Evolutionary conservation across 202 grass and related monocot genomes (phyloP).

Genomic region (Zoysia matrella): DNA sequence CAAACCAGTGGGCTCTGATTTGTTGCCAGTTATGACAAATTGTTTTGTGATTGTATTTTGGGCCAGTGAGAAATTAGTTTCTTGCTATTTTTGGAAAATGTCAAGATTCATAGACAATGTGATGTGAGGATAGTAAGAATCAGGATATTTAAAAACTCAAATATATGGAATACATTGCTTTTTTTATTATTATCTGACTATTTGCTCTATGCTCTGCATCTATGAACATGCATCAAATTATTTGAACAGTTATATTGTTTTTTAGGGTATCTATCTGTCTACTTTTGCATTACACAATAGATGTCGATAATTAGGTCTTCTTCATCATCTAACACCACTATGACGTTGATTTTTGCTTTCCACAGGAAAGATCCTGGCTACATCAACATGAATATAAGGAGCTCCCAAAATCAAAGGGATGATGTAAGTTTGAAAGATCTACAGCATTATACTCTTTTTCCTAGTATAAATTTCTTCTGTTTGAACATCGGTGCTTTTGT

Average conservation of each 20-base stretch:
- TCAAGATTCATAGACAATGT: not conserved
- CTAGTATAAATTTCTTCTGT: slow-evolving; percentile 26
- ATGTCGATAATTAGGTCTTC: slow-evolving; percentile 16
- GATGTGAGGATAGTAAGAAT: not conserved
- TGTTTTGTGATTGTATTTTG: slow-evolving; percentile 32
- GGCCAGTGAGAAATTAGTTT: not conserved
- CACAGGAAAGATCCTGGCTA: slow-evolving; percentile 97
- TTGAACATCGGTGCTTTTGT: slow-evolving; percentile 27
- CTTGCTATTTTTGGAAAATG: not conserved
- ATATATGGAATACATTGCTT: not conserved
- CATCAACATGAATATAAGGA: slow-evolving; percentile 69
- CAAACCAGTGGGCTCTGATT: not conserved
- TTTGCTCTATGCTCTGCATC: slow-evolving; percentile 16
- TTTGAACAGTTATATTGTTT: not conserved
- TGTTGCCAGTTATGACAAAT: slow-evolving; percentile 20
- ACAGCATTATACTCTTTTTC: slow-evolving; percentile 34
- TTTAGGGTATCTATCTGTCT: slow-evolving; percentile 8
- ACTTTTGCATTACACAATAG: not conserved
- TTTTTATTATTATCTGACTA: slow-evolving; percentile 13
- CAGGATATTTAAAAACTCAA: not conserved
- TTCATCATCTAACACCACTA: slow-evolving; percentile 22
- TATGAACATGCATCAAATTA: not conserved
- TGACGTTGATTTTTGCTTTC: slow-evolving; percentile 43
- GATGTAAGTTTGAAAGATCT: slow-evolving; percentile 81
- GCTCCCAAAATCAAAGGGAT: slow-evolving; percentile 82